Evolutionary conservation across 257 asterid genomes (phyloP).

Genomic region (Leonotis leonurus): DNA sequence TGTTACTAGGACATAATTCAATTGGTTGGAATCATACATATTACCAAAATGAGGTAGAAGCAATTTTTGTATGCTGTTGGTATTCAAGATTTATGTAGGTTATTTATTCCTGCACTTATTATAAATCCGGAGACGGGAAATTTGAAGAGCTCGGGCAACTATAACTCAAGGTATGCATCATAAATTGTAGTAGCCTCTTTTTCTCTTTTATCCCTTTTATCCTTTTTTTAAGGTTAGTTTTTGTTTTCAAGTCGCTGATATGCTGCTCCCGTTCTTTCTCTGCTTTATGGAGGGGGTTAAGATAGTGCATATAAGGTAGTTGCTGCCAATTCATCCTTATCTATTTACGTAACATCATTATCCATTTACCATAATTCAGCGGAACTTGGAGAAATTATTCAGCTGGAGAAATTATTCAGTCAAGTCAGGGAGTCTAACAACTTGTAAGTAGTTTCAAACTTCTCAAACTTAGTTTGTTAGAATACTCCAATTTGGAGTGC

Average conservation of each 20-base stretch:
- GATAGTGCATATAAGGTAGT: not conserved
- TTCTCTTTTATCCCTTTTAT: no score
- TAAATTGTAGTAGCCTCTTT: not conserved
- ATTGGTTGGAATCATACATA: constrained; percentile 3
- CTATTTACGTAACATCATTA: no score
- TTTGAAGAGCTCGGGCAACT: constrained; percentile 40
- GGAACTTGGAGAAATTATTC: constrained; percentile 40
- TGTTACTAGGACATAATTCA: not conserved
- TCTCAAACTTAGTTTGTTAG: not conserved
- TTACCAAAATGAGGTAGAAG: constrained; percentile 9
- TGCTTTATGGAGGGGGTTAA: not conserved
- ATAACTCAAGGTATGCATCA: constrained; percentile 33
- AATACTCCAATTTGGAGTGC: not conserved
- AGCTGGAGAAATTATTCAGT: constrained; percentile 40
- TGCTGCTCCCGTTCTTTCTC: not conserved
- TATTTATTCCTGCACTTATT: not conserved
- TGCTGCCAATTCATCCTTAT: not conserved
- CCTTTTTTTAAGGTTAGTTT: no score
- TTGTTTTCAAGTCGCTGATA: not conserved
- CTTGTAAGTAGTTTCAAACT: constrained; percentile 28
- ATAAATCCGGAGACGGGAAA: constrained; percentile 40
- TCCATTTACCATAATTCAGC: constrained; percentile 78
- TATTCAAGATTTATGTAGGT: not conserved
- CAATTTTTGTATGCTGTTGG: not conserved
- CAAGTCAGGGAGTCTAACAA: constrained; percentile 25